Percentiles rank a stretch among this genome's conserved stretches.
Conservation (phyloP, 441 rosid genomes). For the Syzygium malaccense region DNA sequence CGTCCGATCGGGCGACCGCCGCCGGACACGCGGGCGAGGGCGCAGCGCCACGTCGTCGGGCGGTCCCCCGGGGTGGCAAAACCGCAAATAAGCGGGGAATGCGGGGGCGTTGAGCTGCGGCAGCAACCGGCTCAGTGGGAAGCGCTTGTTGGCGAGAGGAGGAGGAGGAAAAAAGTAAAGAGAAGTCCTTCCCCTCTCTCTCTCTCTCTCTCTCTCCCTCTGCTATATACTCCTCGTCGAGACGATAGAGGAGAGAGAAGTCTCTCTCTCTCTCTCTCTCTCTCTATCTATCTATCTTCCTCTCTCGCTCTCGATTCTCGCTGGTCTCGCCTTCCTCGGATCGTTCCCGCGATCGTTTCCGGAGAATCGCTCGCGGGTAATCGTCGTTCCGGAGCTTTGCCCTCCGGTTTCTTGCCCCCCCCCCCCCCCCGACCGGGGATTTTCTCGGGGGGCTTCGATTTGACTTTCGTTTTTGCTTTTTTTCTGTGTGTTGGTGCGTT, state of each 20-base stretch:
- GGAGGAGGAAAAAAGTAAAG: background rate
- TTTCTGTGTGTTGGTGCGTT: background rate
- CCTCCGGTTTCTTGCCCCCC: background rate
- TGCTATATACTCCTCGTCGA: background rate
- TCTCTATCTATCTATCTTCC: background rate
- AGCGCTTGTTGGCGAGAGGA: constrained; percentile 11
- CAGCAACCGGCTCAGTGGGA: constrained; percentile 4
- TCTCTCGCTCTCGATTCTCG: background rate
- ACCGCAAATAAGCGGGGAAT: background rate
- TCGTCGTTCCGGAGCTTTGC: background rate
- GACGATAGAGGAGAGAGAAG: background rate
- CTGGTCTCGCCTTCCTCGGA: constrained; percentile 1
- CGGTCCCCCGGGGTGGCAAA: background rate
- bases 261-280: background rate
- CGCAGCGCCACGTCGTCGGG: background rate
- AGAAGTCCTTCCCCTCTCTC: background rate
- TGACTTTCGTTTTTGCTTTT: background rate
- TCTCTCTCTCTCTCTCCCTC: background rate
- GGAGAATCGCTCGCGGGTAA: constrained; percentile 5
- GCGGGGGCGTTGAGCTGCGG: background rate
- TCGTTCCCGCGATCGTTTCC: background rate
- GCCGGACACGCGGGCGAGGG: background rate
- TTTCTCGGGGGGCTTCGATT: background rate
- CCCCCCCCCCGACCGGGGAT: background rate
- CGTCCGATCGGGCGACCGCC: background rate